Evolutionary conservation across 306 rosid genomes (phyloP).

Genomic region (Trifolium pratense): DNA sequence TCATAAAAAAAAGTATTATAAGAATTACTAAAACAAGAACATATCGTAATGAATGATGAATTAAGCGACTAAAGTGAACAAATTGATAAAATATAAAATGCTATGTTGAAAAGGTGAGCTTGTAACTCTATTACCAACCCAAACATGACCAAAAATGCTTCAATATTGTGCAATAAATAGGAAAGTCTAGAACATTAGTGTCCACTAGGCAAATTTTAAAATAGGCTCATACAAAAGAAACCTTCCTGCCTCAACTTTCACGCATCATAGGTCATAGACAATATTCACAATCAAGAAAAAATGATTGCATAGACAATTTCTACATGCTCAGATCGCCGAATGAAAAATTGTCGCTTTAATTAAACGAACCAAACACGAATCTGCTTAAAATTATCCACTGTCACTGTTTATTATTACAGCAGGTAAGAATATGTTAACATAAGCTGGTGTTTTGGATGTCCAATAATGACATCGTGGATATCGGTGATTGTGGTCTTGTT

Average conservation of each 20-base stretch:
- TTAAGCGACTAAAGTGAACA: background rate
- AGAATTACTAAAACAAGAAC: background rate
- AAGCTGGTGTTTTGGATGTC: slow-evolving; percentile 42
- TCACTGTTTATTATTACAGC: slow-evolving; percentile 38
- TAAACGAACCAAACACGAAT: slow-evolving; percentile 31
- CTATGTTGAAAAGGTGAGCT: background rate
- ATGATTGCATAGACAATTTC: slow-evolving; percentile 31
- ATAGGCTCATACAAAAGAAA: slow-evolving; percentile 6
- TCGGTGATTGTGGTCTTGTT: slow-evolving; percentile 39
- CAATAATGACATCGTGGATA: slow-evolving; percentile 38
- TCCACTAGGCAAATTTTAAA: background rate
- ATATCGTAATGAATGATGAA: background rate
- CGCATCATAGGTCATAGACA: background rate
- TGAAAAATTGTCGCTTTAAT: slow-evolving; percentile 15
- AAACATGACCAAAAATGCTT: background rate
- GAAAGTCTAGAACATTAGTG: background rate
- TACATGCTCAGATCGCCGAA: slow-evolving; percentile 7
- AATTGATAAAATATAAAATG: background rate
- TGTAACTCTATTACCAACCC: background rate
- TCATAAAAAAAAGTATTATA: background rate
- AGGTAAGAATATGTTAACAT: slow-evolving; percentile 23
- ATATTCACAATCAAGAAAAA: slow-evolving; percentile 21
- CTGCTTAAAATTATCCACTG: slow-evolving; percentile 23
- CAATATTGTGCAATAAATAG: slow-evolving; percentile 9
- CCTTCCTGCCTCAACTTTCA: background rate